Evolutionary conservation across 495 filamentous ascomycete species (phyloP).

Genomic region (Cryomyces antarcticus): DNA sequence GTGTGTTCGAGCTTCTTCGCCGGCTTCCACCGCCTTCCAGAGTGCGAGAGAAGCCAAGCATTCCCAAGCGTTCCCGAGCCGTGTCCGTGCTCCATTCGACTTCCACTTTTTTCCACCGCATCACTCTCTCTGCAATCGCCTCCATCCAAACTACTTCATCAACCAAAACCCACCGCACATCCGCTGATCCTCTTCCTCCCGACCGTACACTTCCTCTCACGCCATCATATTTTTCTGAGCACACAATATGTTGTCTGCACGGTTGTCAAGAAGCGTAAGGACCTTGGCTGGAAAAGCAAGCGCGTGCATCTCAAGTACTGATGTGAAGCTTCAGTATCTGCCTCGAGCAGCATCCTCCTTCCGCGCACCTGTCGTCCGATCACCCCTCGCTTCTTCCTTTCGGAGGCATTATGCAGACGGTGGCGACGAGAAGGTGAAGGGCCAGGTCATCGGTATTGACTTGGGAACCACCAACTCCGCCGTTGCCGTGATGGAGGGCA

Average conservation of each 20-base stretch:
- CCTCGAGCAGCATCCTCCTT: slow-evolving; percentile 41
- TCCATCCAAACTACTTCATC: too few species aligned
- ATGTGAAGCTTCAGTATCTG: slow-evolving; percentile 28
- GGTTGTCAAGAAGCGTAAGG: slow-evolving; percentile 55
- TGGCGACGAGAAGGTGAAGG: slow-evolving; percentile 55
- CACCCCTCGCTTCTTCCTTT: slow-evolving; percentile 35
- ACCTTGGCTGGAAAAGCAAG: slow-evolving; percentile 13
- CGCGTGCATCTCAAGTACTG: slow-evolving; percentile 11
- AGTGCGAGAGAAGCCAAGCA: too few species aligned
- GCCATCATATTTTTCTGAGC: too few species aligned
- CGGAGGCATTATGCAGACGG: slow-evolving; percentile 57
- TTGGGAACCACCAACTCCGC: slow-evolving; percentile 97
- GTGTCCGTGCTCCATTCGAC: too few species aligned
- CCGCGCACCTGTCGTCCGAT: slow-evolving; percentile 30
- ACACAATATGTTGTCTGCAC: slow-evolving; percentile 38
- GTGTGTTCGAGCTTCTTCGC: too few species aligned
- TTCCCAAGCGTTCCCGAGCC: too few species aligned
- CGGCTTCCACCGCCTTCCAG: too few species aligned
- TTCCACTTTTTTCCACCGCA: too few species aligned
- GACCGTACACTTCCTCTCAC: too few species aligned
- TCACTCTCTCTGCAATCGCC: too few species aligned
- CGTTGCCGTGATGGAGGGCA: slow-evolving; percentile 95
- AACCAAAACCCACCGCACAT: too few species aligned
- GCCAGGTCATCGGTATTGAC: slow-evolving; percentile 95
- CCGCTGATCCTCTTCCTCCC: too few species aligned